A percentile compares a stretch with the other conserved stretches of the same genome.
These are phyloP conservation scores for Leccinum disarticulatum DNA, from an alignment of 768 basidiomycete genomes.

Conservation along the genomic window DNA sequence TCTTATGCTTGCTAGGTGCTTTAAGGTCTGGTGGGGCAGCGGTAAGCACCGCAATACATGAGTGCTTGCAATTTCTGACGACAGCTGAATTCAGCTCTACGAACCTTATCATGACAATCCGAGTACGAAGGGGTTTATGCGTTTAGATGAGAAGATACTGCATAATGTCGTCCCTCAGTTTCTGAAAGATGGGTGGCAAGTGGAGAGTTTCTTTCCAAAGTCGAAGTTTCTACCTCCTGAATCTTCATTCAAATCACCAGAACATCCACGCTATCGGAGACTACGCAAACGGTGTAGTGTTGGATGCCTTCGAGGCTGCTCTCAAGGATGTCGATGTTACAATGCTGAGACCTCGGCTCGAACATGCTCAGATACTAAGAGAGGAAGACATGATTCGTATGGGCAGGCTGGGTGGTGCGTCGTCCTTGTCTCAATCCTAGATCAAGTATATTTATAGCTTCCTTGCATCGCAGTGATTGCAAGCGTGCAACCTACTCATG, in stretches of 20 bases:
- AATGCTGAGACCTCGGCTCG: slow-evolving; percentile 73
- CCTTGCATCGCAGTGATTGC: slow-evolving; percentile 64
- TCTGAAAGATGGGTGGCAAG: slow-evolving; percentile 85
- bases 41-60: slow-evolving; percentile 38
- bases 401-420: slow-evolving; percentile 72
- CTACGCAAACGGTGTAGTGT: slow-evolving; percentile 78
- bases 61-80: not conserved
- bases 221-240: not conserved
- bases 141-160: slow-evolving; percentile 61
- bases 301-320: slow-evolving; percentile 79
- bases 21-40: slow-evolving; percentile 90
- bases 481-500: slow-evolving; percentile 89
- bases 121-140: slow-evolving; percentile 73
- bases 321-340: slow-evolving; percentile 60
- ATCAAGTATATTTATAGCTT: not conserved
- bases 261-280: slow-evolving; percentile 90
- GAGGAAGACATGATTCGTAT: slow-evolving; percentile 73
- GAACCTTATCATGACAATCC: slow-evolving; percentile 85
- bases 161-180: slow-evolving; percentile 65
- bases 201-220: slow-evolving; percentile 49
- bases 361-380: slow-evolving; percentile 89
- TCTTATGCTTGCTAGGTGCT: slow-evolving; percentile 55
- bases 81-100: slow-evolving; percentile 44
- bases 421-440: not conserved
- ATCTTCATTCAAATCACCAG: slow-evolving; percentile 37